Percentiles rank a stretch among this genome's conserved stretches.
Evolutionary conservation across 1,139 yeast genomes (phyloP).

Genomic region (Taiozyma sp.): DNA sequence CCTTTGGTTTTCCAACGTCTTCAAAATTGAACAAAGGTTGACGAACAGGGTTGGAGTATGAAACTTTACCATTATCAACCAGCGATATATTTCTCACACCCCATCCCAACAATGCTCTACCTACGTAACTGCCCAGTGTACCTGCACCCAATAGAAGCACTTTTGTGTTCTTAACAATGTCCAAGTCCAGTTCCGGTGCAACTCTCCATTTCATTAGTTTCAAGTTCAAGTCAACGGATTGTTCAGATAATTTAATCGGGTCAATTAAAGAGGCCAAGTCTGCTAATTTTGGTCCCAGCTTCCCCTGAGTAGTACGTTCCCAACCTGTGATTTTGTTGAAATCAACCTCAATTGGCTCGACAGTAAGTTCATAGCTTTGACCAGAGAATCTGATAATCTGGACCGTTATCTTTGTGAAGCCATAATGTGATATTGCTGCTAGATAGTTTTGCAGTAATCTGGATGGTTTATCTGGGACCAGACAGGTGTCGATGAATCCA

Average conservation of each 20-base stretch:
- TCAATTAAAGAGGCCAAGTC: conserved; percentile 77
- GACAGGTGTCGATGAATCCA: conserved; percentile 59
- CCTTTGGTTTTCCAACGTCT: conserved; percentile 74
- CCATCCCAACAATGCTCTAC: conserved; percentile 88
- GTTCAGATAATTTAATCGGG: conserved; percentile 78
- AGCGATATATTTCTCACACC: conserved; percentile 81
- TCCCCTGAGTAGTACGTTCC: conserved; percentile 77
- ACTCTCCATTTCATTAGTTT: conserved; percentile 96
- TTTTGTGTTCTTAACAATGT: conserved; percentile 49
- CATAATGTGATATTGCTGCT: conserved; percentile 40
- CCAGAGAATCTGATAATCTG: conserved; percentile 30
- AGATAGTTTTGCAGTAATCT: conserved; percentile 63
- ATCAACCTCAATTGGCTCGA: conserved; percentile 11
- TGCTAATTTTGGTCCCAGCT: conserved; percentile 74
- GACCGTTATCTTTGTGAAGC: conserved; percentile 35
- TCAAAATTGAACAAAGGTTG: conserved; percentile 79
- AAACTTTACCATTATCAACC: conserved; percentile 84
- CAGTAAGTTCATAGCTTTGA: conserved; percentile 22
- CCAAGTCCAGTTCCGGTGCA: conserved; percentile 74
- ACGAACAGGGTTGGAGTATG: conserved; percentile 92
- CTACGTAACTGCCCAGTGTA: conserved; percentile 88
- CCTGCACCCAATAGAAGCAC: conserved; percentile 92
- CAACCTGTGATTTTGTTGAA: conserved; percentile 60
- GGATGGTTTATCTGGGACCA: conserved; percentile 44
- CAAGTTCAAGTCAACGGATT: conserved; percentile 85